Evolutionary conservation across 2,329 filamentous ascomycete species (phyloP).

Genomic region (Erysiphe pulchra): DNA sequence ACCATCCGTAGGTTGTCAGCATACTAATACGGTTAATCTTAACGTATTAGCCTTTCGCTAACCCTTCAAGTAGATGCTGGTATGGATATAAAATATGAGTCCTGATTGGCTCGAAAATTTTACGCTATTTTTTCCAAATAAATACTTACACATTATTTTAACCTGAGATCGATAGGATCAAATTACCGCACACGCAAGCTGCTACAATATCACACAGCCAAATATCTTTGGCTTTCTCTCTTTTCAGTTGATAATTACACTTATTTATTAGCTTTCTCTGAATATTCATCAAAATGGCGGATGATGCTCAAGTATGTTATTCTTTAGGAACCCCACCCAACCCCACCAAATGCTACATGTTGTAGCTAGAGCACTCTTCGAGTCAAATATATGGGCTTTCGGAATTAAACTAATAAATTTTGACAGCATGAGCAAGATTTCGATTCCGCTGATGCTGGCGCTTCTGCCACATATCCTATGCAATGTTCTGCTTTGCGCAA

Average conservation of each 20-base stretch:
- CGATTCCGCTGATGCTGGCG: slow-evolving; percentile 87
- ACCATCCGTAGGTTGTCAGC: too few relatives aligned
- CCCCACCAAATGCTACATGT: slow-evolving; percentile 6
- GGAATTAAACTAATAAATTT: background rate
- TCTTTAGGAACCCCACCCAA: slow-evolving; percentile 15
- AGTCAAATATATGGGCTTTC: background rate
- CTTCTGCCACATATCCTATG: slow-evolving; percentile 84
- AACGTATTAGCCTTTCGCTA: too few relatives aligned
- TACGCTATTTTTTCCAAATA: background rate
- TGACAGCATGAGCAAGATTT: slow-evolving; percentile 26
- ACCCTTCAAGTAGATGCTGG: too few relatives aligned
- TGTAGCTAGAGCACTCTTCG: background rate
- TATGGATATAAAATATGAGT: background rate
- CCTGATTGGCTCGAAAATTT: background rate
- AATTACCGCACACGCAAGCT: background rate
- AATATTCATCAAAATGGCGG: slow-evolving; percentile 28
- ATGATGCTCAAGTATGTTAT: slow-evolving; percentile 18
- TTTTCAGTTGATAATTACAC: background rate
- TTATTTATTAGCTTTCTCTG: background rate
- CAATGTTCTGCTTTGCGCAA: slow-evolving; percentile 99
- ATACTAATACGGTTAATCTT: too few relatives aligned
- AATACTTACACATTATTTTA: background rate
- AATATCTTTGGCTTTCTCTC: background rate
- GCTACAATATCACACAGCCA: background rate
- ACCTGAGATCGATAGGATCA: too few relatives aligned